Conservation (phyloP, 2,329 filamentous ascomycete species). For the Apiospora marii region DNA sequence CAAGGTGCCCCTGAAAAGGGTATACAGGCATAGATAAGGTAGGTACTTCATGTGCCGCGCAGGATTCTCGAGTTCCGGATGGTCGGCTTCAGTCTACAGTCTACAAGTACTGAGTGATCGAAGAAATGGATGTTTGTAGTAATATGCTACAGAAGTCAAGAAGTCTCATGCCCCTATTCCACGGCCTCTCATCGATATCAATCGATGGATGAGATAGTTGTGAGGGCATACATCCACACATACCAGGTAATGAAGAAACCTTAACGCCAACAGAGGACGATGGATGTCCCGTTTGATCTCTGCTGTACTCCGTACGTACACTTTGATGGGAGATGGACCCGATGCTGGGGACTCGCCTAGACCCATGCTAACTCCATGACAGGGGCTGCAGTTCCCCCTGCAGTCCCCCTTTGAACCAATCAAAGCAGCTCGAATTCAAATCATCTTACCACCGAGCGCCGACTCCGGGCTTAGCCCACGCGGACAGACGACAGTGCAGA, state of each 20-base stretch:
- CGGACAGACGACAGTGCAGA: not conserved
- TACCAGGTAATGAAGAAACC: constrained; percentile 7
- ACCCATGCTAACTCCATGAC: constrained; percentile 13
- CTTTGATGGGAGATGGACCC: constrained; percentile 4
- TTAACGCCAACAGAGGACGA: not conserved
- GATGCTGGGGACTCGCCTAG: constrained; percentile 13
- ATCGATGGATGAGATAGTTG: not conserved
- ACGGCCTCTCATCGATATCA: not conserved
- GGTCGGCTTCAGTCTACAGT: not conserved
- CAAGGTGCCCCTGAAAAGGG: not conserved
- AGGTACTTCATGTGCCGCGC: not conserved
- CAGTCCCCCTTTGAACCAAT: not conserved
- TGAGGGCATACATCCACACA: not conserved
- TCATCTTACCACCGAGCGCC: constrained; percentile 18
- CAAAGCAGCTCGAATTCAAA: constrained; percentile 2
- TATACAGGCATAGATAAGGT: no score
- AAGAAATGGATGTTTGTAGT: not conserved
- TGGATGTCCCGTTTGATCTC: constrained; percentile 1
- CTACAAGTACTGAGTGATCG: not conserved
- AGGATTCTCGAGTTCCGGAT: no score
- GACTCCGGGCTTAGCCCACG: constrained; percentile 19
- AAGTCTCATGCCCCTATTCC: not conserved
- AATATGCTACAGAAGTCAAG: not conserved
- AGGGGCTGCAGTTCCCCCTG: not conserved
- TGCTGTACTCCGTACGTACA: constrained; percentile 10